Evolutionary conservation across 345 rosid species (phyloP).

Genomic region (Populus nigra): DNA sequence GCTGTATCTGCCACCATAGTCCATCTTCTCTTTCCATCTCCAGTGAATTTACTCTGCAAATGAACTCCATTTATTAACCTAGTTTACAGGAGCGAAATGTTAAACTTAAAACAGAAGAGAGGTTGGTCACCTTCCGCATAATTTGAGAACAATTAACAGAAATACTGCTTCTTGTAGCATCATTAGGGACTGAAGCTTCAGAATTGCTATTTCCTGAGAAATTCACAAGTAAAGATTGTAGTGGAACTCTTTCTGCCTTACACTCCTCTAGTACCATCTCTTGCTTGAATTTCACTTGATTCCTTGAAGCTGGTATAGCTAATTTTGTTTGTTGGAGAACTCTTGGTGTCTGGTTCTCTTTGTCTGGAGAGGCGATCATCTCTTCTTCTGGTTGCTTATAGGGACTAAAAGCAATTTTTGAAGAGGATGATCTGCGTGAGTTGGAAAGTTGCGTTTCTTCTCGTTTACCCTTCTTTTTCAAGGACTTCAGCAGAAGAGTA

Average conservation of each 20-base stretch:
- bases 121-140: conserved; percentile 25
- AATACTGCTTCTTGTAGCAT: conserved; percentile 31
- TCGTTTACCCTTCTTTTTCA: conserved; percentile 42
- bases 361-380: conserved; percentile 30
- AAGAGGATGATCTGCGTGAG: conserved; percentile 29
- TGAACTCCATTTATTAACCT: conserved; percentile 4
- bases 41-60: conserved; percentile 45
- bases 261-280: conserved; percentile 28
- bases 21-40: conserved; percentile 55
- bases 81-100: not conserved
- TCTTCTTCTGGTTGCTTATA: conserved; percentile 34
- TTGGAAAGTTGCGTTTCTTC: conserved; percentile 35
- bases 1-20: conserved; percentile 66
- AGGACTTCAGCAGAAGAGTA: conserved; percentile 41
- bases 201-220: conserved; percentile 33
- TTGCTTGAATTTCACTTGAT: conserved; percentile 35
- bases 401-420: conserved; percentile 34
- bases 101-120: conserved; percentile 31
- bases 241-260: conserved; percentile 50
- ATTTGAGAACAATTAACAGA: conserved; percentile 20
- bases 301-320: conserved; percentile 17
- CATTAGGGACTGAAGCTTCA: conserved; percentile 22
- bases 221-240: conserved; percentile 44
- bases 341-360: conserved; percentile 49
- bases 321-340: conserved; percentile 36